Evolutionary conservation across 257 asterid species (phyloP).

Genomic region (Gardenia jasminoides): DNA sequence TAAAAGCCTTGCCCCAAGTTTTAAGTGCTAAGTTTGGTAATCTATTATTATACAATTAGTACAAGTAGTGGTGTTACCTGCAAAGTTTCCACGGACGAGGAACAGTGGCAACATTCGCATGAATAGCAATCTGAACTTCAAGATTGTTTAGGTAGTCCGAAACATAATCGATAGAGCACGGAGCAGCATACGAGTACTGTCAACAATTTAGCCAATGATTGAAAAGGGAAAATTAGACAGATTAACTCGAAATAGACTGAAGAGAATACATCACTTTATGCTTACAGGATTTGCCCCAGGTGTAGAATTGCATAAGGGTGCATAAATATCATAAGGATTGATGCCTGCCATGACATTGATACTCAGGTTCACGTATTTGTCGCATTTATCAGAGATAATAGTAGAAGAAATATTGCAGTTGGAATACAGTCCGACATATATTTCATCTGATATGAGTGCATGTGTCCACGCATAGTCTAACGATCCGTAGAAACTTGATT

Average conservation of each 20-base stretch:
- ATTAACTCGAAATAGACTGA: neutral
- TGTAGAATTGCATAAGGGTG: slow-evolving; percentile 28
- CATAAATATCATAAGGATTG: slow-evolving; percentile 33
- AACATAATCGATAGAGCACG: slow-evolving; percentile 18
- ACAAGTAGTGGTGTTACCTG: slow-evolving; percentile 9
- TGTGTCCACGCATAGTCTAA: slow-evolving; percentile 32
- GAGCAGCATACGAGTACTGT: slow-evolving; percentile 20
- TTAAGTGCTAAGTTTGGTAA: no score
- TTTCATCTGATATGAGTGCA: slow-evolving; percentile 29
- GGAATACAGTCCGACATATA: slow-evolving; percentile 11
- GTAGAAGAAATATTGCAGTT: slow-evolving; percentile 22
- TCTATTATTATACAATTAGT: no score
- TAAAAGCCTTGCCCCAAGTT: no score
- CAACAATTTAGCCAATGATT: neutral
- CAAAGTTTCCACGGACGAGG: slow-evolving; percentile 24
- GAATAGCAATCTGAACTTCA: slow-evolving; percentile 27
- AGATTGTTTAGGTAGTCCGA: slow-evolving; percentile 17
- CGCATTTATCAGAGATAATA: neutral
- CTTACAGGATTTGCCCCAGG: slow-evolving; percentile 21
- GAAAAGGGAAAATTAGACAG: no score
- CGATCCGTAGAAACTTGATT: slow-evolving; percentile 12
- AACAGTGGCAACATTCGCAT: slow-evolving; percentile 9
- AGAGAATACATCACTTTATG: no score
- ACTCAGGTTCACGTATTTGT: neutral
- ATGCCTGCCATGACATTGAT: neutral